Percentiles rank a stretch among this genome's conserved stretches.
Conservation (phyloP, 1,139 yeast genomes). For the Diutina catenulata region DNA sequence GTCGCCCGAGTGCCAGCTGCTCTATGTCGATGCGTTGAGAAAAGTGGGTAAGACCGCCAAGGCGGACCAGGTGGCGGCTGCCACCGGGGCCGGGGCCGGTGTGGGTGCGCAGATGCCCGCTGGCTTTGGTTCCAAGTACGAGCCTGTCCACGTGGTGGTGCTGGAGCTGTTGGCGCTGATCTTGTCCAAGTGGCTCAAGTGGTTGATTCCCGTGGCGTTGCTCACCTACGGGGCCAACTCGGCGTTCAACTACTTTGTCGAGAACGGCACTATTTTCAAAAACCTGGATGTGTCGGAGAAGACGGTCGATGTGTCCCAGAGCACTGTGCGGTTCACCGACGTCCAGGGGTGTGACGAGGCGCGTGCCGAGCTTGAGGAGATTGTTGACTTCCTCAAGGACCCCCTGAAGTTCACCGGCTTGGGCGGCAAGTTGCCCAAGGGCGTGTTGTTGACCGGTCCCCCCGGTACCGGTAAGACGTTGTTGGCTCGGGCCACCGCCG, state of each 20-base stretch:
- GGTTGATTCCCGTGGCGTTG: constrained; percentile 75
- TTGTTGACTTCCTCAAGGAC: constrained; percentile 91
- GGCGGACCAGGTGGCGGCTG: constrained; percentile 48
- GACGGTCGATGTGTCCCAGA: constrained; percentile 72
- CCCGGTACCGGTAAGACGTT: constrained; percentile 99
- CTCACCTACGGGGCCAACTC: constrained; percentile 63
- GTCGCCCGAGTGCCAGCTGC: constrained; percentile 61
- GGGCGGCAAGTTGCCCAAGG: constrained; percentile 96
- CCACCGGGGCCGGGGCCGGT: constrained; percentile 12
- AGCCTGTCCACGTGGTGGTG: constrained; percentile 85
- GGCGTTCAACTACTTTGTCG: constrained; percentile 69
- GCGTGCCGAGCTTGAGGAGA: constrained; percentile 90
- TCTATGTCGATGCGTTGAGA: constrained; percentile 71
- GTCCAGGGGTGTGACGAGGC: constrained; percentile 99
- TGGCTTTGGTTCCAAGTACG: constrained; percentile 40
- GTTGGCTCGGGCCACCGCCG: constrained; percentile 96
- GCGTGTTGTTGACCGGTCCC: constrained; percentile 94
- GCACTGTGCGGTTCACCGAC: constrained; percentile 81
- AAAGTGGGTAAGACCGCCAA: constrained; percentile 67
- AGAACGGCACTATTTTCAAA: constrained; percentile 62
- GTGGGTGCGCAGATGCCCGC: constrained; percentile 17
- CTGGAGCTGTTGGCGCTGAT: constrained; percentile 73
- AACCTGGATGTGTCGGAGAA: constrained; percentile 66
- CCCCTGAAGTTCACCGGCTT: constrained; percentile 92
- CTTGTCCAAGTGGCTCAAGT: constrained; percentile 77